A percentile compares a stretch with the other conserved stretches of the same genome.
phyloP scores from a whole-genome alignment of 306 rosid species.

The Rosa rugosa region DNA sequence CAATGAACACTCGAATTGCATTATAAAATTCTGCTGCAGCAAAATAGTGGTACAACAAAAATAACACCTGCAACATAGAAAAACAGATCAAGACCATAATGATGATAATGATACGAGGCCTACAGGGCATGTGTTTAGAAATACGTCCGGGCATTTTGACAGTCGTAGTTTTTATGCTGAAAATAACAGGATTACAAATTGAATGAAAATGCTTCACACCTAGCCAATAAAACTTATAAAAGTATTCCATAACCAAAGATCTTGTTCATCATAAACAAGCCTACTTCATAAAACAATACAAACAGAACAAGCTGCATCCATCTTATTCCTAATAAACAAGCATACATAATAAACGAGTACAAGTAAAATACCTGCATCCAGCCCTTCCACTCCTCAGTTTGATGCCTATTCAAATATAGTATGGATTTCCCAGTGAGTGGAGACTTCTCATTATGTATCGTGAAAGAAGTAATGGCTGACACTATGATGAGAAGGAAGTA shows the following conservation, averaged over 20 bases:
- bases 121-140: neutral
- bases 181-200: conserved; percentile 25
- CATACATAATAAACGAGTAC: conserved; percentile 3
- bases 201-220: conserved; percentile 8
- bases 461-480: conserved; percentile 83
- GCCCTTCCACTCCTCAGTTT: conserved; percentile 99
- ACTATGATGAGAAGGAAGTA: conserved; percentile 87
- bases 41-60: conserved; percentile 94
- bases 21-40: conserved; percentile 87
- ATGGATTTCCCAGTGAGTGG: conserved; percentile 82
- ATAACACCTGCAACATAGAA: conserved; percentile 57
- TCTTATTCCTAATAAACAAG: conserved; percentile 1
- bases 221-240: neutral
- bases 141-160: neutral
- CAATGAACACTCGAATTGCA: conserved; percentile 77
- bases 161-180: no score
- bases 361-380: conserved; percentile 85
- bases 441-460: conserved; percentile 77
- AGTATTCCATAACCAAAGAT: neutral
- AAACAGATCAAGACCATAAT: neutral
- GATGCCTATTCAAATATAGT: conserved; percentile 92
- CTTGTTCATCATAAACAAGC: conserved; percentile 20
- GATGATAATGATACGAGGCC: neutral
- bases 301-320: conserved; percentile 6
- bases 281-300: neutral